phyloP scores from a whole-genome alignment of 2,329 filamentous ascomycete genomes.

The Ophiostoma piceae region DNA sequence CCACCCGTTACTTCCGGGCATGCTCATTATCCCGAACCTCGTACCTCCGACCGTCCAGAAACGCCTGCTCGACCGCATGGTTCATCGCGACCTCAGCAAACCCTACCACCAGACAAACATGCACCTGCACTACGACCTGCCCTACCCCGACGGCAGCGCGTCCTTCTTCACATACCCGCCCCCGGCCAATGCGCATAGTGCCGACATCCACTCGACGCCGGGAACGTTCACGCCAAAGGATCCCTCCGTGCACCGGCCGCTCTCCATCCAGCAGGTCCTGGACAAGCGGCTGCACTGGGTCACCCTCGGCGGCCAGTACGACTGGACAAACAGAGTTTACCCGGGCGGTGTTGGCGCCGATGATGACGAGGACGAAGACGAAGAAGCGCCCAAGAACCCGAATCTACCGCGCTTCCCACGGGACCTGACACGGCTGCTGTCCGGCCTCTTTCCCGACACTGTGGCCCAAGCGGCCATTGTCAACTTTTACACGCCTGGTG shows the following conservation, averaged over 20 bases:
- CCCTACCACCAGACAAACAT: slow-evolving; percentile 79
- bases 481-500: slow-evolving; percentile 85
- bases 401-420: slow-evolving; percentile 53
- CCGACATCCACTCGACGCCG: slow-evolving; percentile 50
- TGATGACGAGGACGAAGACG: slow-evolving; percentile 34
- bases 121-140: slow-evolving; percentile 36
- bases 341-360: slow-evolving; percentile 40
- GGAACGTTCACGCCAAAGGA: slow-evolving; percentile 64
- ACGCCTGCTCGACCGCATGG: slow-evolving; percentile 63
- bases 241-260: slow-evolving; percentile 64
- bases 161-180: slow-evolving; percentile 54
- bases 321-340: slow-evolving; percentile 87
- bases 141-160: slow-evolving; percentile 30
- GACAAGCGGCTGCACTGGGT: slow-evolving; percentile 85
- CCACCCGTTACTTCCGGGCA: slow-evolving; percentile 64
- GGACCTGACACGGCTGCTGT: slow-evolving; percentile 65
- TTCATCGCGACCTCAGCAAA: slow-evolving; percentile 62
- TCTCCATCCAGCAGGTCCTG: slow-evolving; percentile 65
- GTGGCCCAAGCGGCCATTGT: slow-evolving; percentile 84
- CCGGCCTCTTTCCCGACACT: slow-evolving; percentile 68
- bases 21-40: slow-evolving; percentile 70
- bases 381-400: slow-evolving; percentile 47
- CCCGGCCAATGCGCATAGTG: slow-evolving; percentile 34
- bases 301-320: slow-evolving; percentile 90
- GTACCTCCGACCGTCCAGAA: slow-evolving; percentile 65